Percentiles rank a stretch among this genome's conserved stretches.
phyloP scores from a whole-genome alignment of 2,329 filamentous ascomycete genomes.

The Penicillium olsonii region DNA sequence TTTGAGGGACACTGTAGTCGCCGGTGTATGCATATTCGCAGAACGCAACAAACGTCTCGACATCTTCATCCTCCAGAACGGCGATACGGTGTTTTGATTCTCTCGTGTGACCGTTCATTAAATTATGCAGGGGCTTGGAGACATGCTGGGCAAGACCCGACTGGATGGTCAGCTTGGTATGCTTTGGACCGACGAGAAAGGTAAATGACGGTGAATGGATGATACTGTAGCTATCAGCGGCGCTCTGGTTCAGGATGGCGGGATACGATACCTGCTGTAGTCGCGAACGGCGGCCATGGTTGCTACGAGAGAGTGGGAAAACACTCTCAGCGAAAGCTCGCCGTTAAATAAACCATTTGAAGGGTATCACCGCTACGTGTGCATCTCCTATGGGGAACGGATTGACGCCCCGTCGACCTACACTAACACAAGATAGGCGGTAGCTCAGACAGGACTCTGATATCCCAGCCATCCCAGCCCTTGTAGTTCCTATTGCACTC shows the following conservation, averaged over 20 bases:
- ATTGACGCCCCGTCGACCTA: constrained; percentile 10
- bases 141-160: constrained; percentile 46
- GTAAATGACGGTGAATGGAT: constrained; percentile 47
- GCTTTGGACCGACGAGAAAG: constrained; percentile 49
- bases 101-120: constrained; percentile 50
- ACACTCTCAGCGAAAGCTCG: not conserved
- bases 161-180: constrained; percentile 51
- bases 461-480: not conserved
- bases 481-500: not conserved
- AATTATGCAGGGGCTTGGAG: constrained; percentile 45
- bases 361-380: constrained; percentile 33
- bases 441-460: not conserved
- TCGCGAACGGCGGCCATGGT: constrained; percentile 33
- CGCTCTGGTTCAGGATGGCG: not conserved
- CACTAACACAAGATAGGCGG: not conserved
- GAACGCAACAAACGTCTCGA: constrained; percentile 52
- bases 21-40: constrained; percentile 54
- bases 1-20: constrained; percentile 43
- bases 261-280: constrained; percentile 37
- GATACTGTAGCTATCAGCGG: constrained; percentile 33
- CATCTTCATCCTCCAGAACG: constrained; percentile 49
- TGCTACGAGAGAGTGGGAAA: not conserved
- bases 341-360: constrained; percentile 4
- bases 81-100: constrained; percentile 47
- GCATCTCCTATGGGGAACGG: constrained; percentile 32